A percentile compares a stretch with the other conserved stretches of the same genome.
These are phyloP conservation scores for Suillus lakei DNA, from an alignment of 768 basidiomycete genomes.

Conservation along the genomic window DNA sequence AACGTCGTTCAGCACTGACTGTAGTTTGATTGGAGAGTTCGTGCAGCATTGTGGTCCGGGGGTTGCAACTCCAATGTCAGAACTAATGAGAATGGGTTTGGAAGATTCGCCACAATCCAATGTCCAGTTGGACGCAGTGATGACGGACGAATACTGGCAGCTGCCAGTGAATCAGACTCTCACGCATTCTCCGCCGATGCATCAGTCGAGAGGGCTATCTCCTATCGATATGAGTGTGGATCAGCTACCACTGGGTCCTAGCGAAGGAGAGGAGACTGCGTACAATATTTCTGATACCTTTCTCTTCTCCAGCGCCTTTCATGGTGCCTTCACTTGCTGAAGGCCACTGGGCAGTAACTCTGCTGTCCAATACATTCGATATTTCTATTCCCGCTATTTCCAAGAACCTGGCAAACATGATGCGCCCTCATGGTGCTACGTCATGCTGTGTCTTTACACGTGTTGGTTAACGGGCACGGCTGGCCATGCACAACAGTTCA, in stretches of 20 bases:
- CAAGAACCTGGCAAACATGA: neutral
- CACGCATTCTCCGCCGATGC: neutral
- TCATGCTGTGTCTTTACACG: neutral
- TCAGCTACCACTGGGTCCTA: neutral
- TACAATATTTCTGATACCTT: neutral
- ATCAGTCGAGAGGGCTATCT: constrained; percentile 3
- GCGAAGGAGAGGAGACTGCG: neutral
- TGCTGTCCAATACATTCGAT: neutral
- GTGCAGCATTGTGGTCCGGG: neutral
- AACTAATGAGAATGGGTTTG: neutral
- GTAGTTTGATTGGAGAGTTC: neutral
- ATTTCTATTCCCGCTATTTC: neutral
- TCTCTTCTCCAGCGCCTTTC: neutral
- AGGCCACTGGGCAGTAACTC: no score
- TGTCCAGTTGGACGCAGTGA: neutral
- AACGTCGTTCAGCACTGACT: neutral
- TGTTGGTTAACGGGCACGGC: neutral
- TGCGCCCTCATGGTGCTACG: neutral
- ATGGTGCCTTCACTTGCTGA: neutral
- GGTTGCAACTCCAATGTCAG: neutral
- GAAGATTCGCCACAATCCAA: neutral
- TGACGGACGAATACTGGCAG: neutral
- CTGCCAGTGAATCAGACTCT: neutral
- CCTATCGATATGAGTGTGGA: constrained; percentile 5
- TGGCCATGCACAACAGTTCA: neutral